Evolutionary conservation across 352 stramenopile species (phyloP).

Genomic region (Pythium brassicae): DNA sequence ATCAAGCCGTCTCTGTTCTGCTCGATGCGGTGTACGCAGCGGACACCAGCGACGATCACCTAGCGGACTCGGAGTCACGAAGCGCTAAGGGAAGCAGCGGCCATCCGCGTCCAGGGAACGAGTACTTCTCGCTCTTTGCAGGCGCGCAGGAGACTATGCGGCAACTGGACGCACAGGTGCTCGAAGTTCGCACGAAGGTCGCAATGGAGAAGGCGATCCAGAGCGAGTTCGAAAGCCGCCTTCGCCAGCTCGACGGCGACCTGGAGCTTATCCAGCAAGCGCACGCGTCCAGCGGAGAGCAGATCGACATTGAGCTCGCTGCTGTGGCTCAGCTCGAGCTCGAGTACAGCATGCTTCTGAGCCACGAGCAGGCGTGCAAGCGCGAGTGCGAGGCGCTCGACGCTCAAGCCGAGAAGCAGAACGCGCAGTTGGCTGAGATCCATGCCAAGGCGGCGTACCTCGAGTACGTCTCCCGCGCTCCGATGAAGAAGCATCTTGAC

Average conservation of each 20-base stretch:
- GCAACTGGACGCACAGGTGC: conserved; percentile 8
- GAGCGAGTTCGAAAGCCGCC: conserved; percentile 24
- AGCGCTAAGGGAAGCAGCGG: no score
- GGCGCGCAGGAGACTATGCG: conserved; percentile 15
- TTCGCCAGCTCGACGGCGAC: conserved; percentile 35
- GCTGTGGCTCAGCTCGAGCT: conserved; percentile 38
- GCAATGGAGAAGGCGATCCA: conserved; percentile 45
- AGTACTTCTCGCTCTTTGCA: conserved; percentile 25
- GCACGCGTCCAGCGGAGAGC: conserved; percentile 21
- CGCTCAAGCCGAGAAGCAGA: conserved; percentile 36
- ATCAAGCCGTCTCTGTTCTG: conserved; percentile 18
- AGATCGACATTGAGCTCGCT: conserved; percentile 34
- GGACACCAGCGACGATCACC: not conserved
- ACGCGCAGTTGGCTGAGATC: conserved; percentile 32
- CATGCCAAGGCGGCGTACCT: conserved; percentile 46
- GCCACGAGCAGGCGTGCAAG: conserved; percentile 35
- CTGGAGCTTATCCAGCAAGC: conserved; percentile 26
- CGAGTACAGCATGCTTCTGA: conserved; percentile 40
- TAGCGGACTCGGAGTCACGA: no score
- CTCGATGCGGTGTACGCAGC: conserved; percentile 18
- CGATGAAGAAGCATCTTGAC: conserved; percentile 56
- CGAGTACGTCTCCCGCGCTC: conserved; percentile 49
- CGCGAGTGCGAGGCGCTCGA: conserved; percentile 41
- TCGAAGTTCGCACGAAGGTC: conserved; percentile 24
- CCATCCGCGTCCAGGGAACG: not conserved